Percentiles rank a stretch among this genome's conserved stretches.
Conservation (phyloP, 164 flowering plant genomes). For the Magnolia officinalis region DNA sequence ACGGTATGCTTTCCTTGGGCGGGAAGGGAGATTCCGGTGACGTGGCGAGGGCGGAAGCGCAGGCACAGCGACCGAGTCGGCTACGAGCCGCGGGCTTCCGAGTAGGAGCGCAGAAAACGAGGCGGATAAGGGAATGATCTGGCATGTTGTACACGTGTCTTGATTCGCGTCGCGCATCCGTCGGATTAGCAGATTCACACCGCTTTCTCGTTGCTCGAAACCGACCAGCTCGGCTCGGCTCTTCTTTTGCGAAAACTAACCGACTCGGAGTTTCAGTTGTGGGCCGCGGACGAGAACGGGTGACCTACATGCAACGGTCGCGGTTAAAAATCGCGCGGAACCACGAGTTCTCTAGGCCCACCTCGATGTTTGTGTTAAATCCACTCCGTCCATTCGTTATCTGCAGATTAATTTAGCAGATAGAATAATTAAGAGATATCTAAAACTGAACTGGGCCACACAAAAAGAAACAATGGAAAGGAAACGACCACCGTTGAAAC, state of each 20-base stretch:
- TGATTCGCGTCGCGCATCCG: background rate
- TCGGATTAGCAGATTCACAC: background rate
- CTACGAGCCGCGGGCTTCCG: background rate
- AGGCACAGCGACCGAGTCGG: background rate
- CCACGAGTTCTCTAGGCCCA: too few species aligned
- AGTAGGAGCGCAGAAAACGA: background rate
- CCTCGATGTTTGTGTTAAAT: too few species aligned
- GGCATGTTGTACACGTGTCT: background rate
- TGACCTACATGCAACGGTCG: too few species aligned
- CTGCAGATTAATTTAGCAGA: too few species aligned
- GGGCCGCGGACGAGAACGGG: too few species aligned
- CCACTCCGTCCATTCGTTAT: too few species aligned
- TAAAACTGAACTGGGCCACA: too few species aligned
- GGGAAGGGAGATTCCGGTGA: background rate
- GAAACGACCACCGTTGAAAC: too few species aligned
- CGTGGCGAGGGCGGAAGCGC: background rate
- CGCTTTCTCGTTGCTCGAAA: background rate
- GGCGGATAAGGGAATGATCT: background rate
- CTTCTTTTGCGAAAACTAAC: background rate
- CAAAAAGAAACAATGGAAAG: too few species aligned
- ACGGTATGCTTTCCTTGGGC: background rate
- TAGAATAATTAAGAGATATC: too few species aligned
- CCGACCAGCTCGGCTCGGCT: background rate
- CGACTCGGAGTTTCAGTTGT: background rate
- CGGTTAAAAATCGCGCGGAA: too few species aligned